These are phyloP conservation scores for Euphorbia pulcherrima DNA, from an alignment of 345 rosid genomes.

Conservation along the genomic window DNA sequence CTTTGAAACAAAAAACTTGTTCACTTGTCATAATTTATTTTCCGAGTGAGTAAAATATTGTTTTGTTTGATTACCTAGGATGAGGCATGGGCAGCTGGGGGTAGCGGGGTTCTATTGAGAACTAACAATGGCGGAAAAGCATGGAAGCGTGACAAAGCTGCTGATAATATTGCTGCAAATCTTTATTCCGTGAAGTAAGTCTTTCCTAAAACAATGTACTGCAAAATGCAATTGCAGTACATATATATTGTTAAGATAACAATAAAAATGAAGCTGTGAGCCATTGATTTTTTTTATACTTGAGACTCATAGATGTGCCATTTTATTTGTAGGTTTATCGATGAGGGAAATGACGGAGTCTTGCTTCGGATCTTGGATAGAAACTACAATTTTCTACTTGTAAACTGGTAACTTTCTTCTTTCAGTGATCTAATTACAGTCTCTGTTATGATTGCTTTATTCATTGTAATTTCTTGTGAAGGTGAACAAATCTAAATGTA, in stretches of 20 bases:
- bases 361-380: slow-evolving; percentile 89
- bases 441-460: neutral
- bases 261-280: neutral
- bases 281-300: neutral
- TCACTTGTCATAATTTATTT: neutral
- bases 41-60: neutral
- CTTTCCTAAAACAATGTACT: neutral
- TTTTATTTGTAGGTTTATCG: slow-evolving; percentile 53
- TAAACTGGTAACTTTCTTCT: slow-evolving; percentile 16
- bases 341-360: slow-evolving; percentile 88
- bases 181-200: slow-evolving; percentile 91
- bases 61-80: slow-evolving; percentile 42
- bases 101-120: slow-evolving; percentile 83
- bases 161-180: slow-evolving; percentile 93
- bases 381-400: slow-evolving; percentile 9
- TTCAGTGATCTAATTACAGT: neutral
- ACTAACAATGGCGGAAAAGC: slow-evolving; percentile 86
- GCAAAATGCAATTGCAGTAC: neutral
- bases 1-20: neutral
- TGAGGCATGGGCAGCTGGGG: slow-evolving; percentile 99
- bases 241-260: slow-evolving; percentile 2
- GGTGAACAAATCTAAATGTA: too few species aligned
- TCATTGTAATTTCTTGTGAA: neutral
- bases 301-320: slow-evolving; percentile 1
- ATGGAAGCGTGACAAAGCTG: slow-evolving; percentile 96